These are phyloP conservation scores for Yarrowia porcina DNA, from an alignment of 805 yeast species.

Conservation along the genomic window DNA sequence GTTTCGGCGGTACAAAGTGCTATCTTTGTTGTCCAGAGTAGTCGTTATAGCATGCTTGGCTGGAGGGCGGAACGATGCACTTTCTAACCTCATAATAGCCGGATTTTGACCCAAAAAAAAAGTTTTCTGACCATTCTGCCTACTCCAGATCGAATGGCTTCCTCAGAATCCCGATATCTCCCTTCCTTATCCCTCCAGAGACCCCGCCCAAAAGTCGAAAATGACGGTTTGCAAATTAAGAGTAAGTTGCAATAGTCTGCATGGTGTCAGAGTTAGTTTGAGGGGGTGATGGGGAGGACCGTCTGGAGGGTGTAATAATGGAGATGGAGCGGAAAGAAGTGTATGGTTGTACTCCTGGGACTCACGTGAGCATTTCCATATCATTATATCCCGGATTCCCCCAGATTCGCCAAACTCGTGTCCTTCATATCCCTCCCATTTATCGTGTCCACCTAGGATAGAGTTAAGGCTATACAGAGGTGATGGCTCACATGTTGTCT, in stretches of 20 bases:
- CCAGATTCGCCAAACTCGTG: not conserved
- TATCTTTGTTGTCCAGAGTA: no score
- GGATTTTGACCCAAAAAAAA: not conserved
- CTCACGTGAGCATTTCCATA: not conserved
- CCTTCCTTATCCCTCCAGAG: not conserved
- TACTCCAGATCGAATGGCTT: not conserved
- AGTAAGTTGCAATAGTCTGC: slow-evolving; percentile 8
- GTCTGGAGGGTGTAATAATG: not conserved
- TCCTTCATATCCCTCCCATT: not conserved
- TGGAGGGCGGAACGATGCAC: no score
- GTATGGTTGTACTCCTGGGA: not conserved
- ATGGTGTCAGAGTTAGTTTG: not conserved
- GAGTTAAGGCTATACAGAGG: not conserved
- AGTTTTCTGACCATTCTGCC: not conserved
- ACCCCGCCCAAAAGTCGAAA: not conserved
- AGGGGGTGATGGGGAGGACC: not conserved
- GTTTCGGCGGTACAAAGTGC: no score
- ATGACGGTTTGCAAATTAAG: slow-evolving; percentile 18
- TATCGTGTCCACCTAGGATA: not conserved
- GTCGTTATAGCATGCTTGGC: no score
- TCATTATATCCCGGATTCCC: not conserved
- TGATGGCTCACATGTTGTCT: not conserved
- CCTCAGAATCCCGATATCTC: not conserved
- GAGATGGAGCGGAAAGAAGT: no score
- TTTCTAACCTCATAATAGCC: no score